Percentiles rank a stretch among this genome's conserved stretches.
Conservation (phyloP, 441 rosid genomes). For the Populus tomentosa region DNA sequence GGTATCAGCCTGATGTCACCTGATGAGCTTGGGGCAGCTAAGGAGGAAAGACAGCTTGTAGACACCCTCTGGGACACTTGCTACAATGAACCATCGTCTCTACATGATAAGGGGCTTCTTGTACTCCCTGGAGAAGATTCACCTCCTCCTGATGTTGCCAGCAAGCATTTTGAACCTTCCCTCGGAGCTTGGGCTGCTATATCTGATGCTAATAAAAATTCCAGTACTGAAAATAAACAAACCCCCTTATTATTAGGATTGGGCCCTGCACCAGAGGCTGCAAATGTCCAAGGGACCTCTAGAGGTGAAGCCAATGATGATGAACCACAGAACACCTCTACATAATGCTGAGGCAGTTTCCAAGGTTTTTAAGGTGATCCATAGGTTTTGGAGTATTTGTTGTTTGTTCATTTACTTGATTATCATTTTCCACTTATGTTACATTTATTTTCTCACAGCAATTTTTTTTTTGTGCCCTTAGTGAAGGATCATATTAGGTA, state of each 20-base stretch:
- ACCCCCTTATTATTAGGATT: slow-evolving; percentile 61
- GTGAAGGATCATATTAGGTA: too few species aligned
- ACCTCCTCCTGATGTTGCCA: slow-evolving; percentile 76
- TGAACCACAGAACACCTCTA: background rate
- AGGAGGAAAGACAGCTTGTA: slow-evolving; percentile 82
- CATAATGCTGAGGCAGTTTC: slow-evolving; percentile 1
- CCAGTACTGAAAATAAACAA: slow-evolving; percentile 44
- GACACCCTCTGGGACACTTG: slow-evolving; percentile 71
- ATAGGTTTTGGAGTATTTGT: too few species aligned
- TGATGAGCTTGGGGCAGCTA: slow-evolving; percentile 72
- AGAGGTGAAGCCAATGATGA: slow-evolving; percentile 13
- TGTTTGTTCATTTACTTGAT: too few species aligned
- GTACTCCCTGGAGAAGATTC: slow-evolving; percentile 78
- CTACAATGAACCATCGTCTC: slow-evolving; percentile 71
- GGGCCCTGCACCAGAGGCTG: slow-evolving; percentile 28
- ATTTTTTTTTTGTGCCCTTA: too few species aligned
- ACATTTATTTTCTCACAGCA: too few species aligned
- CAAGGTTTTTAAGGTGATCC: too few species aligned
- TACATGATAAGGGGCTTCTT: slow-evolving; percentile 72
- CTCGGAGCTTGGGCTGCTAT: slow-evolving; percentile 71
- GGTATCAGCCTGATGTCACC: slow-evolving; percentile 64
- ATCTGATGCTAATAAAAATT: slow-evolving; percentile 22
- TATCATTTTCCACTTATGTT: too few species aligned
- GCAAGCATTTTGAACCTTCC: slow-evolving; percentile 83
- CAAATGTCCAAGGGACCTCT: slow-evolving; percentile 15